Evolutionary conservation across 352 stramenopile species (phyloP).

Genomic region (Phytopythium ostracodes): DNA sequence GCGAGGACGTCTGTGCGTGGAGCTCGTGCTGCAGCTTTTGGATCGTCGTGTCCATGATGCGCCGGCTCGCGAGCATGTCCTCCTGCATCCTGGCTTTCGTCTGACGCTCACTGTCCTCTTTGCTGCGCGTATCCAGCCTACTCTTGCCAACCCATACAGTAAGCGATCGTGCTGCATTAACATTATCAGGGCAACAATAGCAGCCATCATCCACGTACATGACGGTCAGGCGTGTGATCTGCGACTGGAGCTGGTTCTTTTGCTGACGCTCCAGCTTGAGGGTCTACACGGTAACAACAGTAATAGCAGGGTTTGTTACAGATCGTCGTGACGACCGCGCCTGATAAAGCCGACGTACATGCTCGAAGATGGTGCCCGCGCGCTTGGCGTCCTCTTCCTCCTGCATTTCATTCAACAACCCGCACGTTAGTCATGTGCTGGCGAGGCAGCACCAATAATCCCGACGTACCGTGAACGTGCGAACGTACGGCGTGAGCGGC

Average conservation of each 20-base stretch:
- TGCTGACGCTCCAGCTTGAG: constrained; percentile 79
- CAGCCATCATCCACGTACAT: constrained; percentile 28
- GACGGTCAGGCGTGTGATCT: constrained; percentile 77
- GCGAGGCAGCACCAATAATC: no score
- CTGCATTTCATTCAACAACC: background rate
- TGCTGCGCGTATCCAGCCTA: constrained; percentile 40
- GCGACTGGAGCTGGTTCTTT: constrained; percentile 56
- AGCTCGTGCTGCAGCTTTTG: constrained; percentile 69
- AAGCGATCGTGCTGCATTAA: background rate
- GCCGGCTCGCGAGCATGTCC: constrained; percentile 82
- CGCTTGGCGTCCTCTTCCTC: constrained; percentile 87
- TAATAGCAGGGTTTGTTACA: background rate
- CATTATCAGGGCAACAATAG: background rate
- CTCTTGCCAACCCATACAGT: background rate
- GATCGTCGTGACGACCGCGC: background rate
- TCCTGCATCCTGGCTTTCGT: constrained; percentile 59
- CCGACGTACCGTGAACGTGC: constrained; percentile 76
- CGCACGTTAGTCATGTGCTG: background rate
- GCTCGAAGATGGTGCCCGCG: constrained; percentile 80
- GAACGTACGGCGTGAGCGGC: constrained; percentile 55
- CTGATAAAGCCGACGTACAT: constrained; percentile 26
- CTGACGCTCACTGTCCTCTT: constrained; percentile 29
- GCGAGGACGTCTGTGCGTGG: constrained; percentile 40
- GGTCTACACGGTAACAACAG: constrained; percentile 24
- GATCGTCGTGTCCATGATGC: constrained; percentile 82